phyloP scores from a whole-genome alignment of 2,329 filamentous ascomycete species.

The Aspergillus flavus region DNA sequence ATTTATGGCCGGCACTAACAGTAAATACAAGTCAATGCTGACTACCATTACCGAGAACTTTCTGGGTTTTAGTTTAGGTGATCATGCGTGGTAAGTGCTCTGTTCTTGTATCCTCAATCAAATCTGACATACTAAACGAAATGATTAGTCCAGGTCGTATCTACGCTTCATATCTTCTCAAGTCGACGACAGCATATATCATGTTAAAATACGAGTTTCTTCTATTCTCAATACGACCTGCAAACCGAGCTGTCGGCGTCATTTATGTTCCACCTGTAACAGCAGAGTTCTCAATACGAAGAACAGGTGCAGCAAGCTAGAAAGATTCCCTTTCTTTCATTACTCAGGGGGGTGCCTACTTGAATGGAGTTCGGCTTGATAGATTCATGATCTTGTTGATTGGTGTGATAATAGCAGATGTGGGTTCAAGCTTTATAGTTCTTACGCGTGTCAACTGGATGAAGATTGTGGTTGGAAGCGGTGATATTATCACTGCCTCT shows the following conservation, averaged over 20 bases:
- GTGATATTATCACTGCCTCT: constrained; percentile 54
- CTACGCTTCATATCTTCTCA: not conserved
- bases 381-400: too few relatives aligned
- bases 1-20: too few relatives aligned
- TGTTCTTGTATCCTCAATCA: not conserved
- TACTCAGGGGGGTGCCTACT: too few relatives aligned
- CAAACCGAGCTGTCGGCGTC: not conserved
- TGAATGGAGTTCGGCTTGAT: too few relatives aligned
- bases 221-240: not conserved
- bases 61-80: constrained; percentile 20
- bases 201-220: not conserved
- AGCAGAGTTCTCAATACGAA: not conserved
- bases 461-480: constrained; percentile 64
- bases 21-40: too few relatives aligned
- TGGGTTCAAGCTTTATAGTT: too few relatives aligned
- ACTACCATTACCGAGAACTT: not conserved
- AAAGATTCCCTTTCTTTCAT: too few relatives aligned
- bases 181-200: not conserved
- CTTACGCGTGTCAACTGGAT: constrained; percentile 52
- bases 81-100: not conserved
- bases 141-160: not conserved
- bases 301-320: not conserved
- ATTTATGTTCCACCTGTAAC: not conserved
- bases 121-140: not conserved
- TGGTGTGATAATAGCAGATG: too few relatives aligned